Base-by-base conservation (phyloP, 2,329 filamentous ascomycete species). In the Xylaria sp. region DNA sequence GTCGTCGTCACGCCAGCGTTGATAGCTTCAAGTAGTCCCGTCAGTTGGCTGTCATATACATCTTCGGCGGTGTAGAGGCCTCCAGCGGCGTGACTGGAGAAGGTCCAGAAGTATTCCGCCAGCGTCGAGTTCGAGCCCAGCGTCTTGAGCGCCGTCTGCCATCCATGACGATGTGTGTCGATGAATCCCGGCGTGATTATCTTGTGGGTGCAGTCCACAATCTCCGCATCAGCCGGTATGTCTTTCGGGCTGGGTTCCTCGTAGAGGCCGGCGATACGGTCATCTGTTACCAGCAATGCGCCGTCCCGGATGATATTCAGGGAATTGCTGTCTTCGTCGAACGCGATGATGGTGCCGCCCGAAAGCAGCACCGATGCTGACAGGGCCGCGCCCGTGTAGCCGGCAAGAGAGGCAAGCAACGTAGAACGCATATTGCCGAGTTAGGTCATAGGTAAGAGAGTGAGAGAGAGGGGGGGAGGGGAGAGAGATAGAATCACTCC, bases 181-280 rank as follows among this genome's bases (percentile, higher is more conserved):
- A 88, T 78, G 73, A 88, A 87, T 9, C 86, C 86, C 0, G 85
- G 84, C 0, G 81, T 81, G 58, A 87, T 78, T 65, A 87, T 87
- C 71, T 86, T 84, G 59, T 81, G 78, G 0, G 79, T 79, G 44
- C 81, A 82, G 68, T 88, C 81, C n/a, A 87, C 76, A 1, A 81
- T 67, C 57, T 85, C 78, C 1, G 77, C 77, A 20, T 76, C 75
- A 0, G 65, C 50, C 1, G 76, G 75, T 3, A 79, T 33, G 22
- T 68, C 70, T 27, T 67, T 62, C 2, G 72, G 69, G 5, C 58
- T 54, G 17, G 74, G 67, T 27, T 69, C 66, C 1, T 72, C 53
- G 56, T 75, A 77, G 49, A 80, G 74, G 7, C 70, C 73, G 0
- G 73, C 69, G 49, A 81, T 80, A 3, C 69, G 69, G 67, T 81